phyloP scores from a whole-genome alignment of 306 rosid species.

The Alnus rubra region DNA sequence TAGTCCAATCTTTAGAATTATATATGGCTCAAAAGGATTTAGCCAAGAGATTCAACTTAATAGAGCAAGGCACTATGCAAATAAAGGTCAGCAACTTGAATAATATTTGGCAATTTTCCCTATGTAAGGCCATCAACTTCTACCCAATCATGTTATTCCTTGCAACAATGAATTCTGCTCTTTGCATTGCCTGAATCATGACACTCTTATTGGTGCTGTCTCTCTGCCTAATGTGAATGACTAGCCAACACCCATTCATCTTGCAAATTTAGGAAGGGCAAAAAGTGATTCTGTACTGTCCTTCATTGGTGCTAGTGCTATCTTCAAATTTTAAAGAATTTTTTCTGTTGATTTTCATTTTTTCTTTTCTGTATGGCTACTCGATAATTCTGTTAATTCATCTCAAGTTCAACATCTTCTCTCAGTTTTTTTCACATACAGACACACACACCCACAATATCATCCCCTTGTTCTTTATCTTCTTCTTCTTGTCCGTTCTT shows the following conservation, averaged over 20 bases:
- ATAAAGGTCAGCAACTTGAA: too few species aligned
- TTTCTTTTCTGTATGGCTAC: not conserved
- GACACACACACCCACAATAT: not conserved
- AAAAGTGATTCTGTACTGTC: not conserved
- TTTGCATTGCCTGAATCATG: too few species aligned
- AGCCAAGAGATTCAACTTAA: too few species aligned
- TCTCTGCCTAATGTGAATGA: not conserved
- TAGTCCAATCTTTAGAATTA: too few species aligned
- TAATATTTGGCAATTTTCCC: too few species aligned
- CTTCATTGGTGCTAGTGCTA: constrained; percentile 1
- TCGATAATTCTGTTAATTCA: not conserved
- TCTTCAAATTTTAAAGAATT: not conserved
- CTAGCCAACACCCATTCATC: not conserved
- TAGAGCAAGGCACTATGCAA: too few species aligned
- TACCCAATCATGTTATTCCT: not conserved
- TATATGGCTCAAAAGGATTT: too few species aligned
- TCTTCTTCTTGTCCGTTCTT: not conserved
- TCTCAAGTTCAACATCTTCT: not conserved
- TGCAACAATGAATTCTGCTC: not conserved
- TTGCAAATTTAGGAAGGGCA: not conserved
- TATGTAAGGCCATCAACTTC: not conserved
- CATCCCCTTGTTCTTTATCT: not conserved
- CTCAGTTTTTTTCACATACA: not conserved
- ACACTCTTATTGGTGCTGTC: not conserved
- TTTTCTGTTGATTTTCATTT: not conserved